Base-by-base conservation (phyloP, 805 yeast species). In the Cyberlindnera maclurae region DNA sequence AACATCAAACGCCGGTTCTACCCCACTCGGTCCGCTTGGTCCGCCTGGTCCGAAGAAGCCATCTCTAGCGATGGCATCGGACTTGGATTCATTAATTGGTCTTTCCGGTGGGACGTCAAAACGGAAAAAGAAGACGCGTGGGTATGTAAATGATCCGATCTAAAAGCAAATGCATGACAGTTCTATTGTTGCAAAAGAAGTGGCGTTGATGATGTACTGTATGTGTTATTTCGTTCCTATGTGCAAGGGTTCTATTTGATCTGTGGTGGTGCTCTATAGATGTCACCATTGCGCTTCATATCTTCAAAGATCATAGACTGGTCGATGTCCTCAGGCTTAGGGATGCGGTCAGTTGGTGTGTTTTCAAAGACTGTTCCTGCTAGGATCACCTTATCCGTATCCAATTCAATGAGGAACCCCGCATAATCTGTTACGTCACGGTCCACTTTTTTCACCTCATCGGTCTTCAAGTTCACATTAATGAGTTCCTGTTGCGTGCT, bases 331-430 rank as follows among this genome's bases (percentile, higher is more conserved):
- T 55, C 60, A 15, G 59, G 58, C 37, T 45, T 54, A 38, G 59
- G 58, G 30, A 66, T 51, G 45, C 58, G 60, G 40, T 68, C 73
- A 15, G 49, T 52, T 12, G 72, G 68, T 44, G 63, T 57, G 44
- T 73, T 68, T 57, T 84, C 85, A 59, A 86, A 80, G 33, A 79
- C 67, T 30, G 83, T 69, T 31, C 86, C 86, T 42, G 84, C 75
- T 49, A 85, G 58, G 20, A 72, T 64, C 41, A 77, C 64, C 40
- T 74, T 67, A 51, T 80, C 65, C 39, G 79, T 61, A 40, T 71
- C 68, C 20, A 85, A 75, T 54, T 82, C 79, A 48, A 83, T 67
- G 40, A 77, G 65, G 56, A 73, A 77, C 2, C 77, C 79, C 20
- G 75, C 61, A 49, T 80, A 77, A 54, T 81, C 87, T 4, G 70